Conservation (phyloP, 1,284 basidiomycete genomes). For the Acaromyces ingoldii region DNA sequence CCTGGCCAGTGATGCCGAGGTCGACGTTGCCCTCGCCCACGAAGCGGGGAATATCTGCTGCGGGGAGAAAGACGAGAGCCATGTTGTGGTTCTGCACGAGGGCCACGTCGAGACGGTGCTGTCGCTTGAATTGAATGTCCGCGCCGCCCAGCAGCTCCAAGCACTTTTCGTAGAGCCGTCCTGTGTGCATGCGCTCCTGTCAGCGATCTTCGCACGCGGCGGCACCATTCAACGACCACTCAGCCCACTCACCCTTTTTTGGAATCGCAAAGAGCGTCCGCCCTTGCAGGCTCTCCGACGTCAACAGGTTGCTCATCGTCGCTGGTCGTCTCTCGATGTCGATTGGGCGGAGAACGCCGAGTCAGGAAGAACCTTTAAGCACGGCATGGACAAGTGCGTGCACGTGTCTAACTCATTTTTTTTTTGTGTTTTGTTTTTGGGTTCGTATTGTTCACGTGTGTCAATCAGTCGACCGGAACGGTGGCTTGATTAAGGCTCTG, state of each 20-base stretch:
- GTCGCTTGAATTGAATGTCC: slow-evolving; percentile 90
- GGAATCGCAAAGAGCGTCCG: slow-evolving; percentile 90
- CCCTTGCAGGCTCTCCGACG: slow-evolving; percentile 55
- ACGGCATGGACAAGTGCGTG: too few species aligned
- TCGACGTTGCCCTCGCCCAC: slow-evolving; percentile 96
- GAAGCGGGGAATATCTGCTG: slow-evolving; percentile 95
- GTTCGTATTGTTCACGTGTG: too few species aligned
- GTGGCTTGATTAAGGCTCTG: too few species aligned
- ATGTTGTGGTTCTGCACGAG: slow-evolving; percentile 88
- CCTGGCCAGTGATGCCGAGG: slow-evolving; percentile 86
- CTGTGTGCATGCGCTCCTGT: background rate
- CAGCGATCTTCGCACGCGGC: background rate
- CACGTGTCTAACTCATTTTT: too few species aligned
- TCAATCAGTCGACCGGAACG: too few species aligned
- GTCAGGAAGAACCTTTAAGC: background rate
- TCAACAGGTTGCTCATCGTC: slow-evolving; percentile 43
- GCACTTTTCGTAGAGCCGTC: slow-evolving; percentile 84
- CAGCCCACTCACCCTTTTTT: slow-evolving; percentile 72
- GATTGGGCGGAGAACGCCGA: background rate
- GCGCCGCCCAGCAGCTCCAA: slow-evolving; percentile 72
- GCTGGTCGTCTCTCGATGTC: background rate
- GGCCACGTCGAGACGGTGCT: slow-evolving; percentile 83
- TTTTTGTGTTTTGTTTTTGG: too few species aligned
- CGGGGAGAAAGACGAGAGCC: slow-evolving; percentile 92
- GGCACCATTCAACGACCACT: background rate